Conservation (phyloP, 1,284 basidiomycete species). For the Ustilago vetiveriae region DNA sequence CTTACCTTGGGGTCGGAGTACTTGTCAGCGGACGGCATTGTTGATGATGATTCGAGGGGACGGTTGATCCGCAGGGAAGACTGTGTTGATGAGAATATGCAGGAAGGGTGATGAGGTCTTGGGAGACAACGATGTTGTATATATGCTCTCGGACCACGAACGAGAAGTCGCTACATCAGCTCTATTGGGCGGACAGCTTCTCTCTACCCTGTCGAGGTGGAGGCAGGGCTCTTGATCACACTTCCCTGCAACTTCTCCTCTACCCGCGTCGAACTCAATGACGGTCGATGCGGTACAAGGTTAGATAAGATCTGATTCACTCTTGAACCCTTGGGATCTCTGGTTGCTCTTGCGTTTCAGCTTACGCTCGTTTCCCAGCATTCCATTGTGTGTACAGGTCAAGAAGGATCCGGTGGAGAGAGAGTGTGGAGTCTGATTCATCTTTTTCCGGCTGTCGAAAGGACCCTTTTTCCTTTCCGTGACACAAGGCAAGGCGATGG, state of each 20-base stretch:
- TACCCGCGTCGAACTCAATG: no score
- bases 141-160: no score
- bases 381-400: no score
- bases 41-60: neutral
- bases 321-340: conserved; percentile 4
- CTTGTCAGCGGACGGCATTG: conserved; percentile 45
- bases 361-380: no score
- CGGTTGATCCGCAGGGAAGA: neutral
- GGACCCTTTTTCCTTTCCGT: no score
- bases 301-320: conserved; percentile 45
- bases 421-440: conserved; percentile 40
- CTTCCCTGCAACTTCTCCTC: neutral
- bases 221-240: neutral
- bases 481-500: neutral
- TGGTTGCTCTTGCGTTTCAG: no score
- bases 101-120: no score
- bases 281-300: neutral
- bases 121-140: no score
- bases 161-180: no score
- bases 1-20: conserved; percentile 48
- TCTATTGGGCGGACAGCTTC: neutral
- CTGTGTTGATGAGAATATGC: no score
- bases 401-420: no score
- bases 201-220: neutral
- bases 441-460: neutral